phyloP scores from a whole-genome alignment of 2,329 filamentous ascomycete genomes.

The Calonectria pteridis region DNA sequence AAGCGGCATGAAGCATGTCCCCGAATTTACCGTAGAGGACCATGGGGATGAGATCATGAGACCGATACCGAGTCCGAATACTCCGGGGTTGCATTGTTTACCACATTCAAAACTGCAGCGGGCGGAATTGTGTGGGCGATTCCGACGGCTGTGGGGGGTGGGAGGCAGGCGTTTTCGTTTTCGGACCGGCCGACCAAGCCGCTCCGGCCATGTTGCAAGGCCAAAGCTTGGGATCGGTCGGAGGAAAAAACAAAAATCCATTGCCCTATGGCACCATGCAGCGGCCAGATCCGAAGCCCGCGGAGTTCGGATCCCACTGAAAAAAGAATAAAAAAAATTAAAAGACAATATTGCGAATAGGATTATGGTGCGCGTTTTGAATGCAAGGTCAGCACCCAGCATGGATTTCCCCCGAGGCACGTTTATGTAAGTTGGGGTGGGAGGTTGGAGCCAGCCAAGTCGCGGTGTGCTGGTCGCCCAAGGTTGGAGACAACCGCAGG shows the following conservation, averaged over 20 bases:
- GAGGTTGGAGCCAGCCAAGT: background rate
- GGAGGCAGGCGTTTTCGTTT: constrained; percentile 41
- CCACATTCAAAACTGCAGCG: background rate
- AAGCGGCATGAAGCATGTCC: constrained; percentile 1
- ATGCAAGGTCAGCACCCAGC: constrained; percentile 2
- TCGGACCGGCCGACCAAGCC: constrained; percentile 29
- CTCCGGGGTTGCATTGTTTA: background rate
- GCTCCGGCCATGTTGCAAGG: background rate
- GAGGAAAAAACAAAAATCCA: constrained; percentile 7
- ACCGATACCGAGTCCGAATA: constrained; percentile 13
- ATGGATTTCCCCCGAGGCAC: background rate
- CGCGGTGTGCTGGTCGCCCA: background rate
- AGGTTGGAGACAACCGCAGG: background rate
- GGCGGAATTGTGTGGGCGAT: constrained; percentile 7
- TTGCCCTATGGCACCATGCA: constrained; percentile 14
- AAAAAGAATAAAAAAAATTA: background rate
- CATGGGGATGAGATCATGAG: background rate
- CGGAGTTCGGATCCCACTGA: background rate
- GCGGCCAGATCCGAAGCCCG: constrained; percentile 22
- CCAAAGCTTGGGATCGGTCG: background rate
- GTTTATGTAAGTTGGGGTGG: background rate
- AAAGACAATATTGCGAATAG: background rate
- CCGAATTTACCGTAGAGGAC: background rate
- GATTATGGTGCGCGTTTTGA: background rate
- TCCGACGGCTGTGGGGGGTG: constrained; percentile 18